Evolutionary conservation across 1,139 yeast species (phyloP).

Genomic region (Yamadazyma membranifaciens): DNA sequence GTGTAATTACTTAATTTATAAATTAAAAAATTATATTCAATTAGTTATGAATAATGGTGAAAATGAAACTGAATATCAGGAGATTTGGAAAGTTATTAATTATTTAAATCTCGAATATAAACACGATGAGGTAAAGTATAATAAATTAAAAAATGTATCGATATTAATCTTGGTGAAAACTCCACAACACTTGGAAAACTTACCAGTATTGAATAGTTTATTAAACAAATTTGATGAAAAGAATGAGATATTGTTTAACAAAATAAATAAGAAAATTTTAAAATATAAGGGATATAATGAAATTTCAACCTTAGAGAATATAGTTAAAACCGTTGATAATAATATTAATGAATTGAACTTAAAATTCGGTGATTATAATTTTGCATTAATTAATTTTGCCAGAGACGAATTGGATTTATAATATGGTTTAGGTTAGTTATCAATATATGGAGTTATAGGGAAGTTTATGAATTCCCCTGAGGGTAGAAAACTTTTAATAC

Average conservation of each 20-base stretch:
- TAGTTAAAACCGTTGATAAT: conserved; percentile 30
- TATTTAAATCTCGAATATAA: conserved; percentile 32
- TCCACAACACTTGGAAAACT: conserved; percentile 19
- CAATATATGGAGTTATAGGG: too few relatives aligned
- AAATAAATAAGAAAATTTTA: conserved; percentile 31
- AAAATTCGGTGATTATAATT: conserved; percentile 32
- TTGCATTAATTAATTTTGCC: conserved; percentile 40
- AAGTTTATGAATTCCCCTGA: too few relatives aligned
- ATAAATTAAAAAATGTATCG: conserved; percentile 25
- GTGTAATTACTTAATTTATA: conserved; percentile 46
- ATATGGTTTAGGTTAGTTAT: background rate
- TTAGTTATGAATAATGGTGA: conserved; percentile 19
- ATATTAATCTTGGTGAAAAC: conserved; percentile 30
- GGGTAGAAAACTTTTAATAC: too few relatives aligned
- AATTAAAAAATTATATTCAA: conserved; percentile 22
- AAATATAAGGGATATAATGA: conserved; percentile 25
- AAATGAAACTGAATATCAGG: conserved; percentile 16
- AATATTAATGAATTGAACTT: conserved; percentile 33
- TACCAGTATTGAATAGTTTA: conserved; percentile 22
- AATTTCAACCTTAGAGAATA: conserved; percentile 32
- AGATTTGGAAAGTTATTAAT: conserved; percentile 43
- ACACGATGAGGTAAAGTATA: conserved; percentile 12
- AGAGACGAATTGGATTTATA: conserved; percentile 20
- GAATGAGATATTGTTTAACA: conserved; percentile 18
- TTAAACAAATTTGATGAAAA: conserved; percentile 23